phyloP scores from a whole-genome alignment of 768 basidiomycete genomes.

The Suillus discolor region DNA sequence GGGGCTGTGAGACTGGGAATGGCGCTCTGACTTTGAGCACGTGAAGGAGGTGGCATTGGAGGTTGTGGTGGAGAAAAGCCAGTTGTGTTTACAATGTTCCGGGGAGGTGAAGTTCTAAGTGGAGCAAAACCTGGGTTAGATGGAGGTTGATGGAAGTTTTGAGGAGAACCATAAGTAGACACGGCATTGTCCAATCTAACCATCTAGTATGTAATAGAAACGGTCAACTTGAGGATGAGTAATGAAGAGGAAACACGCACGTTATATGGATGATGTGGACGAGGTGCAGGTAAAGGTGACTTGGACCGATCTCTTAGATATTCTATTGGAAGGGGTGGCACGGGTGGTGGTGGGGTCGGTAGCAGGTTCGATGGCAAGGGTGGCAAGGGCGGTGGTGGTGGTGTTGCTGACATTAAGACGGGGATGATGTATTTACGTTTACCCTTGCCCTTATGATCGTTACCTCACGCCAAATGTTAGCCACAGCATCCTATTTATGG shows the following conservation, averaged over 20 bases:
- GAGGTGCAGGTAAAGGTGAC: conserved; percentile 62
- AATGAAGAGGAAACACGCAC: conserved; percentile 40
- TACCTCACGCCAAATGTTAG: too few species aligned
- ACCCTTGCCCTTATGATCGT: too few species aligned
- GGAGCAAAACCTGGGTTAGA: conserved; percentile 16
- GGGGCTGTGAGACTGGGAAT: conserved; percentile 64
- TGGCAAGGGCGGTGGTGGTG: too few species aligned
- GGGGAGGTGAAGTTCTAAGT: conserved; percentile 1
- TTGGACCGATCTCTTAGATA: conserved; percentile 35
- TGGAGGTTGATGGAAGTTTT: conserved; percentile 25
- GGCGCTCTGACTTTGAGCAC: conserved; percentile 18
- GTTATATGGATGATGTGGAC: conserved; percentile 67
- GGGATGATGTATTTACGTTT: too few species aligned
- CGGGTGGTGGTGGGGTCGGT: conserved; percentile 43
- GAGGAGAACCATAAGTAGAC: conserved; percentile 17
- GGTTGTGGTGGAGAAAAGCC: conserved; percentile 24
- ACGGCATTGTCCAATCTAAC: conserved; percentile 61
- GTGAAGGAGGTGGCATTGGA: conserved; percentile 26
- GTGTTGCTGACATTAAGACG: too few species aligned
- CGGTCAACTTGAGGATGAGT: background rate
- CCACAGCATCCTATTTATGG: too few species aligned
- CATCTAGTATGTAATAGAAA: conserved; percentile 49
- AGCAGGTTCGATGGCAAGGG: too few species aligned
- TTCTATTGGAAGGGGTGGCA: conserved; percentile 52
- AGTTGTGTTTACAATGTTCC: conserved; percentile 17